phyloP scores from a whole-genome alignment of 805 yeast species.

The Grigorovia jiainica region DNA sequence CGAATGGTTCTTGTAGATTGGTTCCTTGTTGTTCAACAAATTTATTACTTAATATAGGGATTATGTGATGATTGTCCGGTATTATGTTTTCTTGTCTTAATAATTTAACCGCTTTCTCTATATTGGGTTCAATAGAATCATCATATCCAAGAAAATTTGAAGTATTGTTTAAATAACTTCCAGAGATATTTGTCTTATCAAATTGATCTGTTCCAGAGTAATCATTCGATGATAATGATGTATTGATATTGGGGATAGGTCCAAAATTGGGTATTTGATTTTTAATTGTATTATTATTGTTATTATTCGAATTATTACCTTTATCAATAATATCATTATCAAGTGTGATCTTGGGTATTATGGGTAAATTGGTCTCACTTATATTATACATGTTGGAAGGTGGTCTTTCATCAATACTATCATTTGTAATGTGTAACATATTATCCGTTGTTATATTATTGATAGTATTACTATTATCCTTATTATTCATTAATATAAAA shows the following conservation, averaged over 20 bases:
- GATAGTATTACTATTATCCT: too few relatives aligned
- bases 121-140: constrained; percentile 13
- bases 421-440: too few relatives aligned
- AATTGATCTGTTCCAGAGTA: background rate
- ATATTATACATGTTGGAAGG: background rate
- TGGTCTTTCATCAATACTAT: too few relatives aligned
- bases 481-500: background rate
- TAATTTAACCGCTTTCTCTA: constrained; percentile 21
- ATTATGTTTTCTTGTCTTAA: constrained; percentile 13
- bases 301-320: background rate
- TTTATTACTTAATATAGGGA: too few relatives aligned
- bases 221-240: background rate
- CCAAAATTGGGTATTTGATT: background rate
- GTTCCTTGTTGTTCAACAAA: too few relatives aligned
- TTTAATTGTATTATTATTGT: background rate
- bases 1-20: too few relatives aligned
- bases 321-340: background rate
- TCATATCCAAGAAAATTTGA: constrained; percentile 2
- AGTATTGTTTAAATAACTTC: background rate
- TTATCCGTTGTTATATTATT: too few relatives aligned
- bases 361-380: too few relatives aligned
- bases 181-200: background rate
- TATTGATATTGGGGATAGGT: background rate
- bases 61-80: constrained; percentile 1
- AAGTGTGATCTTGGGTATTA: too few relatives aligned